Evolutionary conservation across 768 basidiomycete genomes (phyloP).

Genomic region (Tylopilus rubrobrunneus): DNA sequence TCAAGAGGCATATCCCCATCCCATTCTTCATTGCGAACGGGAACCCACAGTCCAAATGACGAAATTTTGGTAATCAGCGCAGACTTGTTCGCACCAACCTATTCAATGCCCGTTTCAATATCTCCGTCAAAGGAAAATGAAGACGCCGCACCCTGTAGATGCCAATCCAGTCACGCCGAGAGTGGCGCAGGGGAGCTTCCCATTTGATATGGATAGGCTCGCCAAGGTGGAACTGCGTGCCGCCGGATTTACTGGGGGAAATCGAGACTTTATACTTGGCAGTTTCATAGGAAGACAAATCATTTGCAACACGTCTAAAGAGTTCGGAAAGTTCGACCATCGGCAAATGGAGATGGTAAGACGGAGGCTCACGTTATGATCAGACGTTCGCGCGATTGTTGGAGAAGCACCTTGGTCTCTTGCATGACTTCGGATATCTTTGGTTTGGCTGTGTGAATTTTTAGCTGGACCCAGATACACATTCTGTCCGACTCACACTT

Average conservation of each 20-base stretch:
- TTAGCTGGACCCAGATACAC: slow-evolving; percentile 3
- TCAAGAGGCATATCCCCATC: slow-evolving; percentile 77
- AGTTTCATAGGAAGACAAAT: slow-evolving; percentile 76
- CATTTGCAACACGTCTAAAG: slow-evolving; percentile 70
- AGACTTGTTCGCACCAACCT: slow-evolving; percentile 88
- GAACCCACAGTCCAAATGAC: slow-evolving; percentile 89
- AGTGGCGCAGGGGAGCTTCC: slow-evolving; percentile 84
- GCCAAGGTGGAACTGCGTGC: slow-evolving; percentile 78
- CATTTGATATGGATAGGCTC: slow-evolving; percentile 85
- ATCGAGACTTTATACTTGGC: slow-evolving; percentile 72
- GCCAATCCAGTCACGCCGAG: slow-evolving; percentile 94
- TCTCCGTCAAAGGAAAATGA: not conserved
- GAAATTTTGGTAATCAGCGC: slow-evolving; percentile 78
- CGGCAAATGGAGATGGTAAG: not conserved
- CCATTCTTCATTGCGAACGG: slow-evolving; percentile 90
- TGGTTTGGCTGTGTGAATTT: slow-evolving; percentile 62
- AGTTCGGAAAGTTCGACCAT: not conserved
- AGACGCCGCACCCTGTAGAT: slow-evolving; percentile 63
- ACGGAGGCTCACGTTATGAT: slow-evolving; percentile 75
- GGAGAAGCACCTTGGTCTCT: slow-evolving; percentile 87
- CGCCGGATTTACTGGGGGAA: slow-evolving; percentile 48
- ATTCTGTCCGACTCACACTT: slow-evolving; percentile 57
- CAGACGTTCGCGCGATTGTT: slow-evolving; percentile 86
- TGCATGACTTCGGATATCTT: slow-evolving; percentile 85
- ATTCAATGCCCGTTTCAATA: slow-evolving; percentile 6